Evolutionary conservation across 257 asterid species (phyloP), one percentile per base, ranked within the genome.

Genomic region (Anisodus acutangulus): DNA sequence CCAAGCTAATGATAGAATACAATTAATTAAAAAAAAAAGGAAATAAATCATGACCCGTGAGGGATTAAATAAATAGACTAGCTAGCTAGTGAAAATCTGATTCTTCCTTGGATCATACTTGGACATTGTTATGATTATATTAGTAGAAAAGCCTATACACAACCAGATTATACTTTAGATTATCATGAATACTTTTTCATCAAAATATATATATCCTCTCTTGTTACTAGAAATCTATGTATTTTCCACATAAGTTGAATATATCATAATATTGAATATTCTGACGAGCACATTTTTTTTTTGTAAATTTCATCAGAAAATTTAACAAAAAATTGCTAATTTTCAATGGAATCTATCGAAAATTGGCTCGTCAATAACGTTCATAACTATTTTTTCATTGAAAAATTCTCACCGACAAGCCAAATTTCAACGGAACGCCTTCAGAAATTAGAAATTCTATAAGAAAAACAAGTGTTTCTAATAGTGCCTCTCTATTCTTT

Each of bases 261-360:
- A 4, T 41, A 41, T 41, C 45, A 41, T 0, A 3, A 41, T 41
- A 41, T 3, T 41, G 5, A 3, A 41, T 41, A 41, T 3, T 41
- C 45, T 41, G 4, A 41, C 45, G 45, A 41, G 45, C 45, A 41
- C 6, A 41, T 41, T 41, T 41, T 41, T 41, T 1, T 41, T 41
- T 41, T 1, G 45, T 41, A 5, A 41, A 41, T 41, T 41, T 41
- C 6, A 41, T 41, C 45, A 5, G 6, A 41, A 41, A 41, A 4
- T 0, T 9, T 49, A 31, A 5, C 1, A 31, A 8, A 66, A 66
- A 31, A 12, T 12, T 2, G 37, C 12, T 66, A 5, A 66, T 66
- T 66, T 11, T 0, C 1, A 0, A 10, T 0, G 1, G 16, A 0
- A 64, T 66, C 0, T 12, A 2, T 12, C 2, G 6, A 66, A 31